phyloP scores from a whole-genome alignment of 306 rosid species.

The Comarum palustre region DNA sequence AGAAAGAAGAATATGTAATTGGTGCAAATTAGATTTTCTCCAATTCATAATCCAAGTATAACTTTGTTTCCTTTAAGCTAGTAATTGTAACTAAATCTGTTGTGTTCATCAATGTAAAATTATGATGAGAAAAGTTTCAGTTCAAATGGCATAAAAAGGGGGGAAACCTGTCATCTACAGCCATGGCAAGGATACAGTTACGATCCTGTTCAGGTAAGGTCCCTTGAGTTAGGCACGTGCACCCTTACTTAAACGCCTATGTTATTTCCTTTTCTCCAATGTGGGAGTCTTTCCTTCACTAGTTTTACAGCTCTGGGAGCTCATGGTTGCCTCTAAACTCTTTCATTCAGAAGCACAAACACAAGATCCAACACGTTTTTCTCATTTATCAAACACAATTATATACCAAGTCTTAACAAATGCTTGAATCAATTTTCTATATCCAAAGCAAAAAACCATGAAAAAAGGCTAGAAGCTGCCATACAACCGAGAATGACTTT shows the following conservation, averaged over 20 bases:
- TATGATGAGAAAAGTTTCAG: background rate
- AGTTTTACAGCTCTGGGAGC: background rate
- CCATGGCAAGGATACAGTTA: background rate
- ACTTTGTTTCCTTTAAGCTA: background rate
- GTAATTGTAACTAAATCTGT: background rate
- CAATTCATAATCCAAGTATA: background rate
- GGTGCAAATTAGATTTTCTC: constrained; percentile 3
- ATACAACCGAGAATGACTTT: background rate
- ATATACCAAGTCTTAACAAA: background rate
- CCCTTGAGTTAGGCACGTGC: background rate
- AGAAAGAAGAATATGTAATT: background rate
- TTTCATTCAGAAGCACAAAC: background rate
- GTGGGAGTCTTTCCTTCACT: no score
- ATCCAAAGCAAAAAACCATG: background rate
- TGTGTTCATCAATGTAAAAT: constrained; percentile 1
- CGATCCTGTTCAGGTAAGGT: constrained; percentile 5
- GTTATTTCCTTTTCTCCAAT: background rate
- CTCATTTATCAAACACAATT: background rate
- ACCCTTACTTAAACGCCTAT: background rate
- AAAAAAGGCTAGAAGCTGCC: background rate
- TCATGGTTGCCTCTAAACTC: background rate
- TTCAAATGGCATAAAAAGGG: no score
- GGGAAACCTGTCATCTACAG: no score
- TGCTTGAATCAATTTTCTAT: background rate
- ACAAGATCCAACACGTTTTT: background rate